A percentile compares a stretch with the other conserved stretches of the same genome.
Evolutionary conservation across 345 rosid genomes (phyloP).

Genomic region (Lepidium sativum): DNA sequence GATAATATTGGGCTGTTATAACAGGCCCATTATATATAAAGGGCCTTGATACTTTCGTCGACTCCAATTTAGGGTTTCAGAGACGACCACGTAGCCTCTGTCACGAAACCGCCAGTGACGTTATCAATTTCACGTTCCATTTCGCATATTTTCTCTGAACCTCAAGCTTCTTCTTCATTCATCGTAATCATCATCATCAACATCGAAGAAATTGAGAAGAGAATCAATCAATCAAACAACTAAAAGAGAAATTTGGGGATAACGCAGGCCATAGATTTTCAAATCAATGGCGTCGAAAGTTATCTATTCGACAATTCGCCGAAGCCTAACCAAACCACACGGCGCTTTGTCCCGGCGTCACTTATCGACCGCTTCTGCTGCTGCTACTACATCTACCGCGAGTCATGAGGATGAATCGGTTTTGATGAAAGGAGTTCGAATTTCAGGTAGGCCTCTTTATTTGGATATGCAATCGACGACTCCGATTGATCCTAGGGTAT

Average conservation of each 20-base stretch:
- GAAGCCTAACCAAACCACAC: conserved; percentile 16
- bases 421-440: conserved; percentile 60
- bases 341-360: conserved; percentile 14
- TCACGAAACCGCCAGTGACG: conserved; percentile 15
- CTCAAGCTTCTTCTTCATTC: neutral
- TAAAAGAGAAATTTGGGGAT: neutral
- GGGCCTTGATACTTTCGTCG: neutral
- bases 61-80: conserved; percentile 5
- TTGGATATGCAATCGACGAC: conserved; percentile 75
- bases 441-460: conserved; percentile 66
- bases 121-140: neutral
- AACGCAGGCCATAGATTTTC: neutral
- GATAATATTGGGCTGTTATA: neutral
- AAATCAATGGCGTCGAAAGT: conserved; percentile 58
- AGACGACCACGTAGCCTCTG: conserved; percentile 18
- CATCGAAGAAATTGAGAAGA: neutral
- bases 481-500: conserved; percentile 87
- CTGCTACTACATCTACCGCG: conserved; percentile 1
- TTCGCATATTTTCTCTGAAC: neutral
- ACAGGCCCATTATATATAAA: neutral
- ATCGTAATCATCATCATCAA: neutral
- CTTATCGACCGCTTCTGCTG: conserved; percentile 30
- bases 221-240: neutral
- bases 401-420: conserved; percentile 34
- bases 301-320: conserved; percentile 41